Evolutionary conservation across 1,284 basidiomycete genomes (phyloP).

Genomic region (Boletus albobrunnescens): DNA sequence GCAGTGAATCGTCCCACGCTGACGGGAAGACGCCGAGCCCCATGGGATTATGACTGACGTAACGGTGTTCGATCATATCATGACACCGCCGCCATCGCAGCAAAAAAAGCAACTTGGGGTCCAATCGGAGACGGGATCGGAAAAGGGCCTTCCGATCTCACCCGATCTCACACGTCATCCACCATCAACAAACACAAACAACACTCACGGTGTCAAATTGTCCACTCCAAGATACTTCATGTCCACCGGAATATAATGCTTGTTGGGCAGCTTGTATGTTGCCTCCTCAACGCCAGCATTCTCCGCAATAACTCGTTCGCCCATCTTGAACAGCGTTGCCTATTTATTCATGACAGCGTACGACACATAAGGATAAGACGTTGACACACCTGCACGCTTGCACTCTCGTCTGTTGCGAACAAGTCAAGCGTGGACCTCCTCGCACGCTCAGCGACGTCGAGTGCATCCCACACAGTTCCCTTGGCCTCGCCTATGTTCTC

Average conservation of each 20-base stretch:
- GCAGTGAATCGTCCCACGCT: constrained; percentile 25
- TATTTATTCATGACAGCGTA: constrained; percentile 30
- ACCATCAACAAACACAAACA: constrained; percentile 7
- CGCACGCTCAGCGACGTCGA: constrained; percentile 53
- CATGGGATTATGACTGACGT: constrained; percentile 19
- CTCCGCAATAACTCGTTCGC: constrained; percentile 63
- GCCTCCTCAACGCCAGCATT: constrained; percentile 62
- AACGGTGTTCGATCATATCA: constrained; percentile 15
- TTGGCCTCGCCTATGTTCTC: constrained; percentile 36
- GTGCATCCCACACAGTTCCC: constrained; percentile 60
- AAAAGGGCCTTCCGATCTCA: constrained; percentile 8
- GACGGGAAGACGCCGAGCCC: constrained; percentile 6
- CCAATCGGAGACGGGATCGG: constrained; percentile 10
- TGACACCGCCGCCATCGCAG: constrained; percentile 23
- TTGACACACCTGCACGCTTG: constrained; percentile 76
- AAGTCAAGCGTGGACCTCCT: constrained; percentile 71
- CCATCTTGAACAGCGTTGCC: constrained; percentile 92
- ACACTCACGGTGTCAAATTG: constrained; percentile 47
- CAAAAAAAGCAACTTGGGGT: neutral
- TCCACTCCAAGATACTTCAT: constrained; percentile 62
- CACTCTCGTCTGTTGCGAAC: constrained; percentile 86
- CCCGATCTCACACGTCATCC: constrained; percentile 26
- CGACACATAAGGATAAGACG: neutral
- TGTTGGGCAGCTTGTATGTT: constrained; percentile 85
- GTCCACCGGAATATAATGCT: constrained; percentile 86